A percentile compares a stretch with the other conserved stretches of the same genome.
Conservation (phyloP, 2,329 filamentous ascomycete genomes). For the Stachybotrys chartarum region DNA sequence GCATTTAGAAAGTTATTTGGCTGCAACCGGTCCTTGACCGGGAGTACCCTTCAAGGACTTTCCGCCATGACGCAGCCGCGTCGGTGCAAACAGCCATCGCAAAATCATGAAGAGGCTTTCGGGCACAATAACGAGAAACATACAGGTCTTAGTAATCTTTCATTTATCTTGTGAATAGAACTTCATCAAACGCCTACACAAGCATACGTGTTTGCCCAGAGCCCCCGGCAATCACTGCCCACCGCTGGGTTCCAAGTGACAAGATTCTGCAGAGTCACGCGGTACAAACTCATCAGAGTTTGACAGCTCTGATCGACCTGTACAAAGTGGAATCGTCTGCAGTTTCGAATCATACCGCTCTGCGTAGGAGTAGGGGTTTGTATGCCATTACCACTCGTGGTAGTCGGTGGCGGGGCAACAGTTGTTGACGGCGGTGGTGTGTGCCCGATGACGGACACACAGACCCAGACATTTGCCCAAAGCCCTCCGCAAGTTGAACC, state of each 20-base stretch:
- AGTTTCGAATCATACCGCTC: constrained; percentile 12
- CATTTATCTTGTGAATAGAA: too few species aligned
- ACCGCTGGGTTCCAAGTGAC: constrained; percentile 1
- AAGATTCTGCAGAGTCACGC: background rate
- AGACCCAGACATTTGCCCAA: constrained; percentile 6
- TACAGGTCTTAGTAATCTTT: too few species aligned
- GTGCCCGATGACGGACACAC: constrained; percentile 4
- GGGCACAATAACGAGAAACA: too few species aligned
- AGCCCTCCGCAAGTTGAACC: constrained; percentile 7
- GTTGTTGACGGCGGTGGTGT: background rate
- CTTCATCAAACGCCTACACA: background rate
- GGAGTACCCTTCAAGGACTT: too few species aligned
- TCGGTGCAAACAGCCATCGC: too few species aligned
- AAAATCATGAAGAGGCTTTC: too few species aligned
- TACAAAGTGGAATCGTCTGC: background rate
- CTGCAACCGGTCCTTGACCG: too few species aligned
- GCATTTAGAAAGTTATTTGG: too few species aligned
- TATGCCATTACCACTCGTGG: constrained; percentile 4
- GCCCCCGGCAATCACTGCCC: background rate
- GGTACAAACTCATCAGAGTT: background rate
- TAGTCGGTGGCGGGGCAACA: background rate
- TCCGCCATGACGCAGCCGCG: too few species aligned
- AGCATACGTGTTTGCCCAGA: background rate
- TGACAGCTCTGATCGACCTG: background rate
- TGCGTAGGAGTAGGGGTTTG: constrained; percentile 18